Evolutionary conservation across 2,329 filamentous ascomycete genomes (phyloP).

Genomic region (Lachnellula subtilissima): DNA sequence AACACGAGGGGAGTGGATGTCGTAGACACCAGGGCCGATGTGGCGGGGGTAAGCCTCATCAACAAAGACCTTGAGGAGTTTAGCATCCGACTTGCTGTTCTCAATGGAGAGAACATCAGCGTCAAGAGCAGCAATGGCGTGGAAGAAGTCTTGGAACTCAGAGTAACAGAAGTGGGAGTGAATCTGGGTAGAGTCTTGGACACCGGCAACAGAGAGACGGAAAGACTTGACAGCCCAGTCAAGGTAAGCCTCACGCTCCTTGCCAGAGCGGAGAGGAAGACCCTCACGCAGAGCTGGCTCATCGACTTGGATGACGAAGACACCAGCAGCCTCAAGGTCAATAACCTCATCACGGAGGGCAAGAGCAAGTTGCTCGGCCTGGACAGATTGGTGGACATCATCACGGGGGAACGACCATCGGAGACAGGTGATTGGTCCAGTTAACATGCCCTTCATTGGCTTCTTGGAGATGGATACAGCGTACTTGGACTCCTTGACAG

Average conservation of each 20-base stretch:
- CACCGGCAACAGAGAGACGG: slow-evolving; percentile 89
- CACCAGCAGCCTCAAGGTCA: slow-evolving; percentile 93
- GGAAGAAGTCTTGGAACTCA: slow-evolving; percentile 99
- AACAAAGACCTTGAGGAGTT: slow-evolving; percentile 97
- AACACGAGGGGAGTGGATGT: slow-evolving; percentile 98
- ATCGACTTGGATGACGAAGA: slow-evolving; percentile 98
- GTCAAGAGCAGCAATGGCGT: slow-evolving; percentile 96
- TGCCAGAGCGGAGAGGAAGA: slow-evolving; percentile 89
- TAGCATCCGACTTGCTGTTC: slow-evolving; percentile 99
- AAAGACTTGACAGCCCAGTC: slow-evolving; percentile 97
- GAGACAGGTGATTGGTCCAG: slow-evolving; percentile 96
- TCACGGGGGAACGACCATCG: slow-evolving; percentile 99
- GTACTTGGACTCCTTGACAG: slow-evolving; percentile 99
- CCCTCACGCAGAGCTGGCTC: slow-evolving; percentile 99
- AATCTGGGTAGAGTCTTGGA: slow-evolving; percentile 95
- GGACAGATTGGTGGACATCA: slow-evolving; percentile 97
- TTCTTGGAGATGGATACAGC: slow-evolving; percentile 93
- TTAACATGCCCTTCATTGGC: slow-evolving; percentile 99
- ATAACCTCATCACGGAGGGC: slow-evolving; percentile 97
- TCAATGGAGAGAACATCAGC: slow-evolving; percentile 98
- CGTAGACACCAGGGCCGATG: slow-evolving; percentile 98
- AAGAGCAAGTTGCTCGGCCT: slow-evolving; percentile 97
- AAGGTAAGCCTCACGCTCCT: slow-evolving; percentile 95
- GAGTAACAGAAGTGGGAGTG: slow-evolving; percentile 99
- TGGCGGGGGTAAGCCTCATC: slow-evolving; percentile 96